Percentiles rank a stretch among this genome's conserved stretches.
Conservation (phyloP, 2,329 filamentous ascomycete genomes). For the Calycina marina region DNA sequence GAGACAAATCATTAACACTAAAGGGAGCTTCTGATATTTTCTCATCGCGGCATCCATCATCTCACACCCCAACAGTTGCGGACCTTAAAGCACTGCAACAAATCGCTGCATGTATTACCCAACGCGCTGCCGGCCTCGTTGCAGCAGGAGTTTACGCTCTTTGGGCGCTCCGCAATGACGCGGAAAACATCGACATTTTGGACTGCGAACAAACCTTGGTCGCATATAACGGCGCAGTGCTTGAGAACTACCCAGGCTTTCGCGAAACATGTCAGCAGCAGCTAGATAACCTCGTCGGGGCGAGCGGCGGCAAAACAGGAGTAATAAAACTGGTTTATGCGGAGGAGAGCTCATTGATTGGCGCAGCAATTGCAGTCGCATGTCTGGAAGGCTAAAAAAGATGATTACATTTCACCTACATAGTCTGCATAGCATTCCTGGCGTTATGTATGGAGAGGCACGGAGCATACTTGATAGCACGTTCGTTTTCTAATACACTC, state of each 20-base stretch:
- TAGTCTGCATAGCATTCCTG: conserved; percentile 1
- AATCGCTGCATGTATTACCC: conserved; percentile 39
- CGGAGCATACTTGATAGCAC: no score
- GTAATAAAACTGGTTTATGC: conserved; percentile 51
- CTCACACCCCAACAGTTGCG: conserved; percentile 27
- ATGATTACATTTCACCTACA: neutral
- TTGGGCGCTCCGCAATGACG: conserved; percentile 39
- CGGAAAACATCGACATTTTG: conserved; percentile 23
- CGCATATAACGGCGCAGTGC: conserved; percentile 68
- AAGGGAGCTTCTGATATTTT: conserved; percentile 37
- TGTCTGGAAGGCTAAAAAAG: conserved; percentile 19
- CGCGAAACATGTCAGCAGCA: conserved; percentile 44
- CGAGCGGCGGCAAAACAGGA: conserved; percentile 25
- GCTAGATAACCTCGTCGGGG: conserved; percentile 41
- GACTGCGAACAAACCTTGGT: conserved; percentile 38
- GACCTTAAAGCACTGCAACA: conserved; percentile 38
- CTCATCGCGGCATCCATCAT: conserved; percentile 31
- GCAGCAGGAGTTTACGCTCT: conserved; percentile 44
- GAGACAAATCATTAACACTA: no score
- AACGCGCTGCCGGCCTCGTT: conserved; percentile 43
- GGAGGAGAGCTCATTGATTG: conserved; percentile 59
- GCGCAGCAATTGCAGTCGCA: conserved; percentile 56
- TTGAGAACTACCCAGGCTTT: conserved; percentile 65
- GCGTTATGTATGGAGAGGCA: no score
- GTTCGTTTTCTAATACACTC: no score